Percentiles rank a stretch among this genome's conserved stretches.
Evolutionary conservation across 306 rosid species (phyloP).

Genomic region (Cicer bijugum): DNA sequence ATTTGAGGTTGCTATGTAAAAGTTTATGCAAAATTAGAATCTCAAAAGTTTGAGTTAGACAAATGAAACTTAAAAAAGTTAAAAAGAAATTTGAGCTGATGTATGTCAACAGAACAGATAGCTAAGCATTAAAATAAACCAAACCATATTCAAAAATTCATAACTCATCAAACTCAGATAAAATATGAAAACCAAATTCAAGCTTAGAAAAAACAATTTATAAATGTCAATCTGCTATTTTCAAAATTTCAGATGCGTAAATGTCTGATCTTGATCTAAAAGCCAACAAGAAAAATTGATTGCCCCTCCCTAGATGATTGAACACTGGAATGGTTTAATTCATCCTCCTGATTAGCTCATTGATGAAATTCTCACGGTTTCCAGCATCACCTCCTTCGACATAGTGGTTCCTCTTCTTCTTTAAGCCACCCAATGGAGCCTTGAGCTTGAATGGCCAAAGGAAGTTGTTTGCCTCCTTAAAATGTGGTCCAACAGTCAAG

Average conservation of each 20-base stretch:
- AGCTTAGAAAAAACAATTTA: conserved; percentile 30
- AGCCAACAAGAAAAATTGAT: conserved; percentile 26
- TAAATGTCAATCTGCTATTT: conserved; percentile 24
- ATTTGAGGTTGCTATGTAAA: no score
- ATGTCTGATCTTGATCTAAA: conserved; percentile 39
- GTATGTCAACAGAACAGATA: neutral
- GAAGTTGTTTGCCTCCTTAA: conserved; percentile 88
- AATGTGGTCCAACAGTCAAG: conserved; percentile 84
- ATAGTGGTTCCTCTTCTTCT: conserved; percentile 93
- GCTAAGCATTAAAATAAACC: conserved; percentile 12
- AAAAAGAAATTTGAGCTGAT: neutral
- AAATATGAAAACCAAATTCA: conserved; percentile 42
- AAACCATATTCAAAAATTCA: neutral
- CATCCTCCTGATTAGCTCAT: conserved; percentile 88
- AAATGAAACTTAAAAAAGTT: neutral
- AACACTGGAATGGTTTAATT: conserved; percentile 46
- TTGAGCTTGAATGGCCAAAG: conserved; percentile 95
- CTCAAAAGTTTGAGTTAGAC: no score
- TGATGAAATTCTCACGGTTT: conserved; percentile 82
- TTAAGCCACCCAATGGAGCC: conserved; percentile 91
- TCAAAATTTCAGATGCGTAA: conserved; percentile 43
- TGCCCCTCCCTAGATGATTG: conserved; percentile 13
- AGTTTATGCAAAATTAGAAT: no score
- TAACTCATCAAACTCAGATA: conserved; percentile 27
- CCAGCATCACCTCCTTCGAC: conserved; percentile 98